These are phyloP conservation scores for Torrubiellomyces zombiae DNA, from an alignment of 2,329 filamentous ascomycete genomes.

Conservation along the genomic window DNA sequence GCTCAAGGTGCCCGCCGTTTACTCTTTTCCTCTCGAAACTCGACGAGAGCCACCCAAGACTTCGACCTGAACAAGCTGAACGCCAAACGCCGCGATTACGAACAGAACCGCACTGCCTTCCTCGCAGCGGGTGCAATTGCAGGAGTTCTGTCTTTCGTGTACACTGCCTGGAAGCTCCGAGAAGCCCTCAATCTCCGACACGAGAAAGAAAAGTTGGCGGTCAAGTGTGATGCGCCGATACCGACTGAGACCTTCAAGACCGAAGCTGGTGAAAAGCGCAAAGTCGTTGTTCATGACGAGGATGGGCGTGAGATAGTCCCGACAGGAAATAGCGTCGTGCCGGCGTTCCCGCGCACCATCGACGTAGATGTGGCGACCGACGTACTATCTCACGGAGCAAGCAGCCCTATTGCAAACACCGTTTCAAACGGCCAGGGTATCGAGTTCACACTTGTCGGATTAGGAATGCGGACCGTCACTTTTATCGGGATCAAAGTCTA, in stretches of 20 bases:
- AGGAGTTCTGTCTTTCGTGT: conserved; percentile 31
- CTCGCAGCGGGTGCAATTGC: conserved; percentile 32
- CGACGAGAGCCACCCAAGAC: conserved; percentile 25
- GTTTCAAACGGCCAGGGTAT: conserved; percentile 25
- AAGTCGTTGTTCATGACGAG: conserved; percentile 47
- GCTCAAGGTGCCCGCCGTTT: conserved; percentile 10
- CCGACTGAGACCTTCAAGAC: conserved; percentile 29
- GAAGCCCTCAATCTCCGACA: conserved; percentile 17
- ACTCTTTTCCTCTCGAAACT: conserved; percentile 12
- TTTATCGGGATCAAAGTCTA: conserved; percentile 88
- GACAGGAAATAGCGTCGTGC: conserved; percentile 67
- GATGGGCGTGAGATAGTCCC: conserved; percentile 58
- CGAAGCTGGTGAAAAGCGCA: conserved; percentile 33
- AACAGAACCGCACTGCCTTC: conserved; percentile 33
- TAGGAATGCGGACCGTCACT: conserved; percentile 78
- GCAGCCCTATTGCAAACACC: conserved; percentile 20
- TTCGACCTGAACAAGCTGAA: conserved; percentile 33
- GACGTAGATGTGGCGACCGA: conserved; percentile 31
- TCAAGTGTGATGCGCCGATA: conserved; percentile 22
- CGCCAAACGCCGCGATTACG: conserved; percentile 28
- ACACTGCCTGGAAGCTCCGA: conserved; percentile 35
- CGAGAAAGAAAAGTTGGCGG: conserved; percentile 22
- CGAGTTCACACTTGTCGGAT: conserved; percentile 76
- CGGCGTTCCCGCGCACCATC: conserved; percentile 60
- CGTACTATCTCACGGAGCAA: conserved; percentile 7